Base-by-base conservation (phyloP, 805 yeast genomes). In the Yarrowia bubula region DNA sequence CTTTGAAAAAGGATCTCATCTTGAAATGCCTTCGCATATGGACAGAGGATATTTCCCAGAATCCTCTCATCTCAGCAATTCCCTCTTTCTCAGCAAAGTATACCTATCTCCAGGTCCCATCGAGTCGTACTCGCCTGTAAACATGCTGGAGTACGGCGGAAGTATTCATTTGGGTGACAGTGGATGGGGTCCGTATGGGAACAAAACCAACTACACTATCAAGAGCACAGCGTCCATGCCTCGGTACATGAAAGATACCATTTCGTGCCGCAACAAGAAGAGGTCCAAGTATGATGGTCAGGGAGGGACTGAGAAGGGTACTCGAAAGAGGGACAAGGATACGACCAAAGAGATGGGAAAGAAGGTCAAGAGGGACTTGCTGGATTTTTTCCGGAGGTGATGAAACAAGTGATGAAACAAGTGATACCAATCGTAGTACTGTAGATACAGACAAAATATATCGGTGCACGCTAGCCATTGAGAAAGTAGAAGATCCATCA, bases 71-170 rank as follows among this genome's bases (percentile, higher is more conserved):
- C 42, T 38, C 42, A 7, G 8, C 14, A 38, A 51, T 33, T 51
- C 58, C 9, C 10, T 48, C 31, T 48, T 48, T 35, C 17, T 48
- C 13, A 48, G 55, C 55, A 17, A 35, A 13, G n/a, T 17, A 17
- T 48, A 48, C 32, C 55, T 39, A 8, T 48, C 55, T 3, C 55
- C 41, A 3, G 13, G 31, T 8, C 55, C 41, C 8, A 3, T 35
- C 17, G 55, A 48, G 41, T 13, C 55, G n/a, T 51, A 31, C 35
- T 51, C 58, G 42, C 58, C 58, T 6, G 22, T 22, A 1, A 22
- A 51, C 58, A 51, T 51, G 58, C 43, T 51, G n/a, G 58, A 51
- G 43, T 51, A 51, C 8, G 58, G 58, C 9, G 58, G 58, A 14
- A 51, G 58, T 18, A 38, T 51, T 13, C 58, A 51, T n/a, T 9